Conservation (phyloP, 2,329 filamentous ascomycete genomes). For the Epichloe glyceriae region DNA sequence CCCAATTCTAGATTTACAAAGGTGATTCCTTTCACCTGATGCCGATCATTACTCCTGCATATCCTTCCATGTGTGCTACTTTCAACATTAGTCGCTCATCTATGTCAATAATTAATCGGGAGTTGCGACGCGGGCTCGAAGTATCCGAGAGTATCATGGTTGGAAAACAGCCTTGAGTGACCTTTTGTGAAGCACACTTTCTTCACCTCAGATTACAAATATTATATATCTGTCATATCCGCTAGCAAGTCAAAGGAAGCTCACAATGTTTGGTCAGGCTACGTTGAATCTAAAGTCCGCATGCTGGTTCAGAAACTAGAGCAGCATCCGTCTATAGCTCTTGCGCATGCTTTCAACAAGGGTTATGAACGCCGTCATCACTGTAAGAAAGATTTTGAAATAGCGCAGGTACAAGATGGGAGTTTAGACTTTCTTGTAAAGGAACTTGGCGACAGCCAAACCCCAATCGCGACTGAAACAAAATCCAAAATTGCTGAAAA, state of each 20-base stretch:
- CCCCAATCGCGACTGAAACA: not conserved
- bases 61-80: conserved; percentile 94
- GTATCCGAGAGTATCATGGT: conserved; percentile 70
- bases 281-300: conserved; percentile 87
- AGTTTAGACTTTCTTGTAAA: conserved; percentile 32
- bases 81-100: conserved; percentile 87
- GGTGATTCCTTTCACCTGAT: conserved; percentile 79
- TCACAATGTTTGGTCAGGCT: conserved; percentile 77
- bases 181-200: conserved; percentile 78
- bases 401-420: conserved; percentile 41
- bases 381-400: conserved; percentile 42
- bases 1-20: conserved; percentile 49
- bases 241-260: conserved; percentile 73
- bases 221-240: conserved; percentile 81
- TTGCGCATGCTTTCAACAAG: conserved; percentile 88
- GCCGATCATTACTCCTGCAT: conserved; percentile 96
- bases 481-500: conserved; percentile 32
- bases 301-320: conserved; percentile 76
- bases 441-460: conserved; percentile 21
- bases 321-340: conserved; percentile 61
- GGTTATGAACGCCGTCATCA: conserved; percentile 74
- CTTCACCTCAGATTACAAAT: conserved; percentile 87
- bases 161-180: conserved; percentile 69
- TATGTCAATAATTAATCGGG: conserved; percentile 68
- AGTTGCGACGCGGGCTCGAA: conserved; percentile 64